phyloP scores from a whole-genome alignment of 257 asterid genomes.

The Ilex asprella region DNA sequence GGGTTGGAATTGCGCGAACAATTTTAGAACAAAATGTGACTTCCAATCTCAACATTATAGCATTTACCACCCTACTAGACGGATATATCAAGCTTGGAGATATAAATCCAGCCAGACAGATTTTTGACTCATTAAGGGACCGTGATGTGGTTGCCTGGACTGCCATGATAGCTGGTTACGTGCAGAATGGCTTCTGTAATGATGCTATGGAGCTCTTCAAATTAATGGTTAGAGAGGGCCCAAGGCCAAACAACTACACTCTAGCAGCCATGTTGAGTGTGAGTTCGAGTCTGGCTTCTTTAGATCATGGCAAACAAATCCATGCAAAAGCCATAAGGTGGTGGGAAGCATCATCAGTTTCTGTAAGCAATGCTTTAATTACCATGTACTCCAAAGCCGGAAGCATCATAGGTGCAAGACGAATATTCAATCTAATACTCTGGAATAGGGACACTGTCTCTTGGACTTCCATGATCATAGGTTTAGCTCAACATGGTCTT shows the following conservation, averaged over 20 bases:
- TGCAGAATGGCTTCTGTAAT: constrained; percentile 48
- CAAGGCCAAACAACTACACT: constrained; percentile 66
- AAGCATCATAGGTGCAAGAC: constrained; percentile 42
- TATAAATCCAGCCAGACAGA: neutral
- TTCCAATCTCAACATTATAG: too few species aligned
- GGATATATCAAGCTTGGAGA: too few species aligned
- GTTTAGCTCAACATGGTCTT: constrained; percentile 78
- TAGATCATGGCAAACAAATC: constrained; percentile 68
- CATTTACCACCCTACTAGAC: too few species aligned
- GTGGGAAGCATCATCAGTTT: constrained; percentile 43
- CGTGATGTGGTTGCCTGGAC: constrained; percentile 92
- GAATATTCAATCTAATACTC: constrained; percentile 34
- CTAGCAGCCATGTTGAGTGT: constrained; percentile 69
- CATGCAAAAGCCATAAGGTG: constrained; percentile 62
- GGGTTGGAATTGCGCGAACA: too few species aligned
- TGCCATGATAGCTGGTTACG: constrained; percentile 81
- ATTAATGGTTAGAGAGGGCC: constrained; percentile 51
- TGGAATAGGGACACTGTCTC: constrained; percentile 49
- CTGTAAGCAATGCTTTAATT: constrained; percentile 73
- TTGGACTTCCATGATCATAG: constrained; percentile 85
- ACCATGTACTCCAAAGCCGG: constrained; percentile 87
- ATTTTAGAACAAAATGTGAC: too few species aligned
- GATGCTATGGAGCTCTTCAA: constrained; percentile 65
- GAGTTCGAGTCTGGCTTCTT: constrained; percentile 65
- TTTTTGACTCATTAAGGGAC: constrained; percentile 52